Evolutionary conservation across 345 rosid species (phyloP), one percentile per base, ranked within the genome.

Genomic region (Orychophragmus violaceus): DNA sequence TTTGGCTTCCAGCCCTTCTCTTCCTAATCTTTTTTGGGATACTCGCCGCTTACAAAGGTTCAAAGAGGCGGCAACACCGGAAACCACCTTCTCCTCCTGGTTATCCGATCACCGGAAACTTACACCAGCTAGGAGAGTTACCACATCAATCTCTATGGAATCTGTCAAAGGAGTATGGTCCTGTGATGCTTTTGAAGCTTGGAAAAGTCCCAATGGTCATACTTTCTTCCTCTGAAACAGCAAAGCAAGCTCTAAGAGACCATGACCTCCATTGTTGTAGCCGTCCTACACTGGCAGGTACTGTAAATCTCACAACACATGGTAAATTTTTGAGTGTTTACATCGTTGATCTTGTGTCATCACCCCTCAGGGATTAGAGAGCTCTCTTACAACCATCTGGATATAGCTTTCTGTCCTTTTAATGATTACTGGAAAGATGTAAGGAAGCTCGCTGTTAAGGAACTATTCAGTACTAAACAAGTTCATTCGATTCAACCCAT

Each of bases 81-180:
- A 35, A 48, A 49, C 33, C 46, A 63, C 68, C 68, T 13, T 77
- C 82, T 16, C 85, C 88, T 4, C 62, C 23, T 8, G 67, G 72
- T 1, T 78, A 82, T 66, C 83, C 84, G 1, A 28, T 84, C 10
- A 69, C 81, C 8, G 84, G 87, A 4, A 84, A 82, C 75, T 54
- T 86, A 5, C 80, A 71, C 53, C 62, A 64, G 9, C 59, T 70
- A 64, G 27, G 30, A 22, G 58, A 69, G 5, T 5, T 48, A 54
- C 76, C 68, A 21, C 84, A 78, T 51, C 36, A 51, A 14, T 6
- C 30, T 12, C 30, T 88, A 18, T 68, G 80, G 76, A 53, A 58
- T 0, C 78, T 83, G 4, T 85, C 91, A 2, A 60, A 67, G 16
- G 75, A 74, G 41, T 74, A 77, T 54, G 90, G 87, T 50, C 76